Evolutionary conservation across 2,329 filamentous ascomycete species (phyloP), one percentile per base, ranked within the genome.

Genomic region (Colletotrichum karsti): DNA sequence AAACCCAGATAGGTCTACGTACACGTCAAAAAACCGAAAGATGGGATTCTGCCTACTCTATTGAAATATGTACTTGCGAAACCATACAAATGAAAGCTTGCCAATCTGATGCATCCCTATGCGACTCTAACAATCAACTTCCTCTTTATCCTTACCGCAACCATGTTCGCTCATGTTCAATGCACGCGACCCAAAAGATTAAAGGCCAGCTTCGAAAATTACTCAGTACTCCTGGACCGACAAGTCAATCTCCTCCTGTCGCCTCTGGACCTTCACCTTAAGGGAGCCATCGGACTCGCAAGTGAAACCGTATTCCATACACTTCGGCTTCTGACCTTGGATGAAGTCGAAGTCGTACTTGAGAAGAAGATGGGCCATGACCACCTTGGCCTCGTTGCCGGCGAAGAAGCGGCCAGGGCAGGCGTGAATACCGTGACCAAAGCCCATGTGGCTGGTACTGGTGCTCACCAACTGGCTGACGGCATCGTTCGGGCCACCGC

Each of bases 341-440:
- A 26, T 22, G 15, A 61, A 42, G 22, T 61, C 48, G 7, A 39
- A 39, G 18, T 61, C 58, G 4, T 61, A 54, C 18, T 61, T 61
- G 22, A 54, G 58, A 1, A 61, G 46, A 7, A 61, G 26, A 2
- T 61, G 48, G 30, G 48, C 35, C 12, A 61, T 7, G 5, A 54
- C 18, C 9, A 61, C 26, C 35, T 61, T 61, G 35, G 48, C 44
- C 48, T 61, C 48, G 22, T 53, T 39, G 6, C 44, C 26, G 12
- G 48, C 58, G 20, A 53, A 61, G 42, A 55, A 70, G 41, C 58
- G 70, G 1, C 58, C 58, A 1, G 58, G 48, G 18, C 58, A 61
- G 15, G 58, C 39, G 37, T 61, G 58, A 35, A 42, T 53, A 3
- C 59, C 59, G 30, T 46, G 51, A 3, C 59, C 50, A n/a, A 63